Conservation (phyloP, 2,329 filamentous ascomycete genomes). For the Allantophomopsis lycopodina region DNA sequence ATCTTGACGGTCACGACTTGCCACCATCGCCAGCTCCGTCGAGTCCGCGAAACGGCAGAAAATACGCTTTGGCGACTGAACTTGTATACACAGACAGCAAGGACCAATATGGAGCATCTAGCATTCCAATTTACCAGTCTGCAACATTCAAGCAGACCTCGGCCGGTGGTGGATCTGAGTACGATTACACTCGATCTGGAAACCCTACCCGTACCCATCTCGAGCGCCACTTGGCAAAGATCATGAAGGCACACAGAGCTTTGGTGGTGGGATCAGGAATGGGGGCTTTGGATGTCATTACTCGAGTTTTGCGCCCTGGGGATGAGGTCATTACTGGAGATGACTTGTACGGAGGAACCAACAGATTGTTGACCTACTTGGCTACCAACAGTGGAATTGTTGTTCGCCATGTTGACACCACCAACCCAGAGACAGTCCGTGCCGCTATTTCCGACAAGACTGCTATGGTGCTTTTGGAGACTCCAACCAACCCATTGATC, state of each 20-base stretch:
- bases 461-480: constrained; percentile 89
- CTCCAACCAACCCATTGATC: constrained; percentile 93
- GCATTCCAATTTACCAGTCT: constrained; percentile 94
- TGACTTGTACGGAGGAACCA: constrained; percentile 90
- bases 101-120: constrained; percentile 95
- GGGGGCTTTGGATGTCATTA: constrained; percentile 95
- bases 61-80: constrained; percentile 91
- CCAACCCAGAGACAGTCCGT: constrained; percentile 56
- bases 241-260: constrained; percentile 88
- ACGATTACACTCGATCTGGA: constrained; percentile 96
- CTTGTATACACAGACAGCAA: constrained; percentile 91
- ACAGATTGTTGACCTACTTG: constrained; percentile 85
- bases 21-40: constrained; percentile 90
- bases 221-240: constrained; percentile 93
- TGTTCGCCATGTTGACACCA: constrained; percentile 95
- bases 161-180: constrained; percentile 68
- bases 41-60: constrained; percentile 70
- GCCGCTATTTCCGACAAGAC: constrained; percentile 65
- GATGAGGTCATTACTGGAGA: constrained; percentile 97
- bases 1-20: constrained; percentile 72
- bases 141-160: constrained; percentile 95
- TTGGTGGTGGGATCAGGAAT: constrained; percentile 94
- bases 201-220: constrained; percentile 95
- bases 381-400: constrained; percentile 80
- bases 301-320: constrained; percentile 74